phyloP scores from a whole-genome alignment of 768 basidiomycete genomes.

The Suillus cothurnatus region DNA sequence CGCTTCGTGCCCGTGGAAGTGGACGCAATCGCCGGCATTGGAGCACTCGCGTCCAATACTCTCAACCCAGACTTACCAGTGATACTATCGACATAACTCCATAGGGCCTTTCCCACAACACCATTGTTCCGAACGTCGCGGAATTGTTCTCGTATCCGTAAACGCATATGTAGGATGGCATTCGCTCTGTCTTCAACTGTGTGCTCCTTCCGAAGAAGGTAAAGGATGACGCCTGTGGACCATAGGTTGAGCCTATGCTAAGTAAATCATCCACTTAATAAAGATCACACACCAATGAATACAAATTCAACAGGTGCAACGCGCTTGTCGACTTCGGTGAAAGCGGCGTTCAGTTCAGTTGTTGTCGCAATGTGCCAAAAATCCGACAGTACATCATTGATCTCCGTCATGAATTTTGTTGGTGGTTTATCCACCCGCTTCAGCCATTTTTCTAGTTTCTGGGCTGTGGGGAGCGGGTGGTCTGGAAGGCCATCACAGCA shows the following conservation, averaged over 20 bases:
- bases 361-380: constrained; percentile 56
- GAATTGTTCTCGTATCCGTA: constrained; percentile 53
- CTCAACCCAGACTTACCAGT: constrained; percentile 35
- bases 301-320: constrained; percentile 80
- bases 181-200: constrained; percentile 49
- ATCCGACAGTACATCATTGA: constrained; percentile 54
- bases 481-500: constrained; percentile 58
- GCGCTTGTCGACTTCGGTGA: constrained; percentile 55
- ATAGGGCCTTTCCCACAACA: constrained; percentile 54
- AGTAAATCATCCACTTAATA: background rate
- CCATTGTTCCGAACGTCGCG: constrained; percentile 68
- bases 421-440: constrained; percentile 38
- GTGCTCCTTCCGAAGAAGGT: constrained; percentile 46
- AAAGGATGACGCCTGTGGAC: constrained; percentile 68
- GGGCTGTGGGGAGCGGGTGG: constrained; percentile 51
- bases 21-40: constrained; percentile 8
- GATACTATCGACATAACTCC: constrained; percentile 53
- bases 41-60: constrained; percentile 26
- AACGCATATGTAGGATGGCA: constrained; percentile 60
- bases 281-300: constrained; percentile 61
- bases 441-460: constrained; percentile 56
- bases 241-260: background rate
- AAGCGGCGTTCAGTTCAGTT: constrained; percentile 43
- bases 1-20: constrained; percentile 17
- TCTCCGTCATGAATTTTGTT: constrained; percentile 51